Evolutionary conservation across 2,329 filamentous ascomycete species (phyloP).

Genomic region (Xylaria sp.): DNA sequence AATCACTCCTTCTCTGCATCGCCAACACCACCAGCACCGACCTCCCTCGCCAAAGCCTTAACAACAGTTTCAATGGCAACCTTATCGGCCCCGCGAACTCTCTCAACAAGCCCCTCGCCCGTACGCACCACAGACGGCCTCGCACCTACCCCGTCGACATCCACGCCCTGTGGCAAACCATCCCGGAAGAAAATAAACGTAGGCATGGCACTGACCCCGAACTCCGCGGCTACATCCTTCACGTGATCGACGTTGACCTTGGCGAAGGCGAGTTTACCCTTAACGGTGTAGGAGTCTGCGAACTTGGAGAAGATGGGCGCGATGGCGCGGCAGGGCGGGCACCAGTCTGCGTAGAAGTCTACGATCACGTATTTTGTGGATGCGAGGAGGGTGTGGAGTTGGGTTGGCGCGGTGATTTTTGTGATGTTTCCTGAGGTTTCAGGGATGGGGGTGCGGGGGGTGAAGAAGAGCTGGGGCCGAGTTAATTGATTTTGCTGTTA

Average conservation of each 20-base stretch:
- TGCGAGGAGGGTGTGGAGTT: constrained; percentile 52
- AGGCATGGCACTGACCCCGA: constrained; percentile 64
- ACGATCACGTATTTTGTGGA: constrained; percentile 57
- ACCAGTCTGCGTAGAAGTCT: constrained; percentile 65
- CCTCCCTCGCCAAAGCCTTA: constrained; percentile 22
- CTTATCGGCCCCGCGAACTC: constrained; percentile 30
- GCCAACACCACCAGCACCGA: neutral
- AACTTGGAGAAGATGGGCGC: constrained; percentile 60
- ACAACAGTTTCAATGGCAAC: constrained; percentile 27
- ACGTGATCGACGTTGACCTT: constrained; percentile 68
- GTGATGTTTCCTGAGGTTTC: constrained; percentile 55
- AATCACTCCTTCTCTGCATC: neutral
- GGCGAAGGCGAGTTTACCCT: constrained; percentile 61
- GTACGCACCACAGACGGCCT: constrained; percentile 15
- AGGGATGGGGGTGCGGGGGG: constrained; percentile 52
- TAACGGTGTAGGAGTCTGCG: constrained; percentile 52
- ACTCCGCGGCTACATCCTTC: constrained; percentile 59
- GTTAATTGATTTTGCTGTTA: neutral
- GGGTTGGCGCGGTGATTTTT: constrained; percentile 47
- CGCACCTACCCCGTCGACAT: constrained; percentile 11
- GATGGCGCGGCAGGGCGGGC: constrained; percentile 62
- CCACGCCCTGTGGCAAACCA: constrained; percentile 46
- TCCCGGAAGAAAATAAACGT: constrained; percentile 68
- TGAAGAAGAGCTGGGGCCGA: constrained; percentile 32
- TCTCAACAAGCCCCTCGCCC: constrained; percentile 17